phyloP scores from a whole-genome alignment of 2,329 filamentous ascomycete genomes.

The Penicillium aurantiogriseum region DNA sequence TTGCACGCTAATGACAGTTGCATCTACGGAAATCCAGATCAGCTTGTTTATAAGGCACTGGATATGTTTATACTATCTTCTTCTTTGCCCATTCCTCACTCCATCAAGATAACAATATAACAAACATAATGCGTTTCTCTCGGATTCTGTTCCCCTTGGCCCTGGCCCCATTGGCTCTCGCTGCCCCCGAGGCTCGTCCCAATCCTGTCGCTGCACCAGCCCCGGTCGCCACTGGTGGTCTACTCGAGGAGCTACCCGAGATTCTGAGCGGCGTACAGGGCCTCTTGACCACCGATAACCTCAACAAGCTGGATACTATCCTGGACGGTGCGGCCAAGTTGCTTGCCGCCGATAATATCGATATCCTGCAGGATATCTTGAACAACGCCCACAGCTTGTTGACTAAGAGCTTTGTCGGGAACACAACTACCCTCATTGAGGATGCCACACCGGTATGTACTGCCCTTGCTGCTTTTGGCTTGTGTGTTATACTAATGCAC shows the following conservation, averaged over 20 bases:
- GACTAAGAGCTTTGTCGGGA: constrained; percentile 29
- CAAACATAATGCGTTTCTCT: constrained; percentile 23
- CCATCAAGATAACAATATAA: not conserved
- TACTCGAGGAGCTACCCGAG: constrained; percentile 28
- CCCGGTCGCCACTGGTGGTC: constrained; percentile 19
- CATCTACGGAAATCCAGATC: not conserved
- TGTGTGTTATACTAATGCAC: not conserved
- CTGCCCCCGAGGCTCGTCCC: constrained; percentile 21
- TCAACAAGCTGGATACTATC: constrained; percentile 23
- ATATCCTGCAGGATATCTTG: constrained; percentile 27
- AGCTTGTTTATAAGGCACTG: constrained; percentile 8
- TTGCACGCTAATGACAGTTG: too few species aligned
- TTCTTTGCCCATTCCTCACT: not conserved
- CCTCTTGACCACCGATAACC: constrained; percentile 18
- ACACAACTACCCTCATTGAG: constrained; percentile 32
- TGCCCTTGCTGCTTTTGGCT: not conserved
- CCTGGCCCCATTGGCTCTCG: constrained; percentile 19
- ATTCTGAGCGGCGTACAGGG: constrained; percentile 23
- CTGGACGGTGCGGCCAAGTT: constrained; percentile 24
- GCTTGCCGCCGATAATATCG: constrained; percentile 24
- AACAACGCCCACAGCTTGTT: constrained; percentile 27
- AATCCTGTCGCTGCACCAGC: constrained; percentile 26
- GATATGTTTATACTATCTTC: not conserved
- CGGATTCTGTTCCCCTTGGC: constrained; percentile 19
- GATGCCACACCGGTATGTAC: constrained; percentile 36